phyloP scores from a whole-genome alignment of 169 alveolate species.

The Cystoisospora suis region DNA sequence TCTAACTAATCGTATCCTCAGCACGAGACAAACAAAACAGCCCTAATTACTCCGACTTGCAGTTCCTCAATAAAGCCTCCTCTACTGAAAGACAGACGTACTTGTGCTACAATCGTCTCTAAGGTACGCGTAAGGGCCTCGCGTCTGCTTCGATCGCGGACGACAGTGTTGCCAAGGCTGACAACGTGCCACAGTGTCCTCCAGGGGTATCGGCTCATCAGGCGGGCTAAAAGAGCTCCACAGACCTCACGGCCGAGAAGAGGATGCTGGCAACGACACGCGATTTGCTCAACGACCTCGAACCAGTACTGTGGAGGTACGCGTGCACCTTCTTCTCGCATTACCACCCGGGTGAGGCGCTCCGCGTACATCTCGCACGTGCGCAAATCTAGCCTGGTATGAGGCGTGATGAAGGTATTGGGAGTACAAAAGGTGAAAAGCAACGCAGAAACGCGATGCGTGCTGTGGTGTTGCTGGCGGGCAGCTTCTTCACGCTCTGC shows the following conservation, averaged over 20 bases:
- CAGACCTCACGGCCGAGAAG: slow-evolving; percentile 18
- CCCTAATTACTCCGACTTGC: too few species aligned
- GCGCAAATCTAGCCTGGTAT: background rate
- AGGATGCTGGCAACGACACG: background rate
- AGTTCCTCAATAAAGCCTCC: too few species aligned
- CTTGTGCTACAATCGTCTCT: background rate
- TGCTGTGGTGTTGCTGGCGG: slow-evolving; percentile 36
- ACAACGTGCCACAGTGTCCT: background rate
- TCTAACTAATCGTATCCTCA: too few species aligned
- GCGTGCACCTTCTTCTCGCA: background rate
- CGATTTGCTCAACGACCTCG: background rate
- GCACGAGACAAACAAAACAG: too few species aligned
- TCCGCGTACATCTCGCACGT: slow-evolving; percentile 16
- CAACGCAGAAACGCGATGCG: slow-evolving; percentile 20
- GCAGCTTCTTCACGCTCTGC: slow-evolving; percentile 21
- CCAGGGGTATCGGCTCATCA: background rate
- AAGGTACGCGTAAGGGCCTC: background rate
- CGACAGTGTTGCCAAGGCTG: background rate
- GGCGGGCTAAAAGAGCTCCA: background rate
- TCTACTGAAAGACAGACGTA: too few species aligned
- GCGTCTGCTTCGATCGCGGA: background rate
- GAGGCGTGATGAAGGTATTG: slow-evolving; percentile 3
- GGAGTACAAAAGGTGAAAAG: slow-evolving; percentile 24
- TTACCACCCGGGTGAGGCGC: background rate
- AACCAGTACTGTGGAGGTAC: background rate